These are phyloP conservation scores for Tetrahymena malaccensis DNA, from an alignment of 73 alveolate species.

Conservation along the genomic window DNA sequence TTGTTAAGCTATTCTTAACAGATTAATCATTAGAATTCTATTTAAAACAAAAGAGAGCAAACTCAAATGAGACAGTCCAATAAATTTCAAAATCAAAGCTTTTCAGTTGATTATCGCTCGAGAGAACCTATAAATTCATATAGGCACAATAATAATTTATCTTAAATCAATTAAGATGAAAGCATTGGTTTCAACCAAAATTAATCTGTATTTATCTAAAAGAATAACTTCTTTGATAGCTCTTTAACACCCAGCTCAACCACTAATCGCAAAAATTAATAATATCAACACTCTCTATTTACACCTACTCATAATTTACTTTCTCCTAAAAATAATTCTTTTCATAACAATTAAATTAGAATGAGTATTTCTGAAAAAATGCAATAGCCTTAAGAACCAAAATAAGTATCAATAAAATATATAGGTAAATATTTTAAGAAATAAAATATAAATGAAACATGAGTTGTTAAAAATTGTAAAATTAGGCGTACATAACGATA, in stretches of 20 bases:
- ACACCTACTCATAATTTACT: background rate
- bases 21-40: background rate
- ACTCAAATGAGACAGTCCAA: background rate
- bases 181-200: background rate
- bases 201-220: background rate
- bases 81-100: background rate
- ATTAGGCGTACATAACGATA: background rate
- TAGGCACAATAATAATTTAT: background rate
- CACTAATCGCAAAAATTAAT: background rate
- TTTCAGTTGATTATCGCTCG: background rate
- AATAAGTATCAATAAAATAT: background rate
- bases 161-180: background rate
- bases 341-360: background rate
- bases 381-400: background rate
- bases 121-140: background rate
- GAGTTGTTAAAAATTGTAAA: too few species aligned
- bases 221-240: background rate
- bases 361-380: background rate
- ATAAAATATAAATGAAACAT: too few species aligned
- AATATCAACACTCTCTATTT: background rate
- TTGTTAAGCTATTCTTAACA: background rate
- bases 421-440: background rate
- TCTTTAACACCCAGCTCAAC: background rate
- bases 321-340: background rate
- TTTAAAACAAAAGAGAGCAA: background rate